Evolutionary conservation across 1,284 basidiomycete species (phyloP), one percentile per base, ranked within the genome.

Genomic region (Tranzscheliella williamsii): DNA sequence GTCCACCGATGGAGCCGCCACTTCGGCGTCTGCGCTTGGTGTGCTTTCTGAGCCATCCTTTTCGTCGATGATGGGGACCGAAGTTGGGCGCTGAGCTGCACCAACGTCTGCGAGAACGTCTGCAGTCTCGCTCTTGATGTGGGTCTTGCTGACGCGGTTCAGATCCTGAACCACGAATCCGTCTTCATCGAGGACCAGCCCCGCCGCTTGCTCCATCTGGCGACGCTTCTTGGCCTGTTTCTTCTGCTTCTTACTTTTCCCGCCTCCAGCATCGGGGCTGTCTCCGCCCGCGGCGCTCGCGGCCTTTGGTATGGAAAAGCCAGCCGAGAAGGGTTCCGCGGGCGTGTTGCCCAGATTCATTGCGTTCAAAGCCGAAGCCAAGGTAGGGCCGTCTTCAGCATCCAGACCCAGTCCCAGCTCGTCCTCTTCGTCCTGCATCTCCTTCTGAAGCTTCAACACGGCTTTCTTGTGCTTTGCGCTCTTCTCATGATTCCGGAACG

Each of bases 401-500:
- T 49, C 57, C n/a, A 52, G 34, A 4, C 51, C 60, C 2, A 67
- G 52, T 1, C 82, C 84, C 9, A 92, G 77, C 52, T 84, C 84
- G 64, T 86, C 84, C 52, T 90, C 84, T 67, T 96, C 91, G 46
- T 82, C 81, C 64, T 84, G 74, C 86, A 95, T 93, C 75, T 89
- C 83, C 48, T 80, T 80, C 75, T 84, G 84, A 44, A 94, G 76
- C 63, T 79, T 80, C 31, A 49, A 39, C 21, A 67, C 70, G 4
- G 69, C 70, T 38, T 89, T 91, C 76, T 90, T 79, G 78, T 99
- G 95, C 78, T 94, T 97, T 79, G 89, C 90, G 79, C 92, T 96
- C 65, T 91, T 83, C 78, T 98, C 95, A 67, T 98, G 95, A 77
- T 93, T 97, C 67, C 86, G 83, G 91, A 93, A 98, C 15, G 91